These are phyloP conservation scores for Pleurotus pulmonarius DNA, from an alignment of 768 basidiomycete species.

Conservation along the genomic window DNA sequence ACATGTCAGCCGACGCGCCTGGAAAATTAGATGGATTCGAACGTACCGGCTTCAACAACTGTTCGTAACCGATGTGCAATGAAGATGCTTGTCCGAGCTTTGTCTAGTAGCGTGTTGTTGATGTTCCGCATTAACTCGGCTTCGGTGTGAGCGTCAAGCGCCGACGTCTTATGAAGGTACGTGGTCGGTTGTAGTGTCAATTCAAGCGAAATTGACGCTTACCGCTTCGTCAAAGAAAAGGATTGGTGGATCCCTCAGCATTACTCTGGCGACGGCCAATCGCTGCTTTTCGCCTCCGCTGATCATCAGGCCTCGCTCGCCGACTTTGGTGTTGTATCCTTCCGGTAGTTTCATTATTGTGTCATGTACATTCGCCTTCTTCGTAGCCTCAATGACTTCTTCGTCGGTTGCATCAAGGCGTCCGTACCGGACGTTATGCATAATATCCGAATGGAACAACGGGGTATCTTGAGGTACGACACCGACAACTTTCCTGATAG, in stretches of 20 bases:
- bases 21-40: too few species aligned
- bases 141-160: conserved; percentile 93
- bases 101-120: conserved; percentile 70
- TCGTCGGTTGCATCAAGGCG: conserved; percentile 83
- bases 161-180: conserved; percentile 69
- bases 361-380: conserved; percentile 83
- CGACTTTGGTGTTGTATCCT: conserved; percentile 86
- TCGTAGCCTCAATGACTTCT: conserved; percentile 80
- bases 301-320: conserved; percentile 96
- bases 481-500: conserved; percentile 73
- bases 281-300: conserved; percentile 98
- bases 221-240: conserved; percentile 99
- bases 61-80: conserved; percentile 93
- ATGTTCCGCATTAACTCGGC: conserved; percentile 94
- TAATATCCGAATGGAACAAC: conserved; percentile 90
- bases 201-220: conserved; percentile 23
- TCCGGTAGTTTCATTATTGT: conserved; percentile 80
- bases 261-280: conserved; percentile 86
- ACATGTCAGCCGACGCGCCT: too few species aligned
- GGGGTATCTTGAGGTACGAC: conserved; percentile 99
- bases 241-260: conserved; percentile 94
- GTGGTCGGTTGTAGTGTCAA: not conserved
- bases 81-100: conserved; percentile 89
- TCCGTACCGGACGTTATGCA: conserved; percentile 96
- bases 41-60: conserved; percentile 81